Base-by-base conservation (phyloP, 345 rosid genomes). In the Ailanthus altissimus region DNA sequence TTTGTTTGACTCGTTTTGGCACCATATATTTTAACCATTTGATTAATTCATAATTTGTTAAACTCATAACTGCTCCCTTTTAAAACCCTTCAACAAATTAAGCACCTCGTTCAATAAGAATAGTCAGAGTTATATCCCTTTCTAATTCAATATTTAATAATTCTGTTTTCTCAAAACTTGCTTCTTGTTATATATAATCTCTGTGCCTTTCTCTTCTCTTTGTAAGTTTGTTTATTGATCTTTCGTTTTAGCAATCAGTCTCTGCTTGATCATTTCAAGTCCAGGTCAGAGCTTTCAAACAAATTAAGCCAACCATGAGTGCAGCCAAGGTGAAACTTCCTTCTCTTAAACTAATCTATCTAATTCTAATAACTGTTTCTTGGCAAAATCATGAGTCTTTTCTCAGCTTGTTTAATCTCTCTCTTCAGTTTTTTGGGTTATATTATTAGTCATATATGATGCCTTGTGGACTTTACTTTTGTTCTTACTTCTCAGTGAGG, bases 321-420 rank as follows among this genome's bases (percentile, higher is more conserved):
- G 63, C 77, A 81, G 76, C 79, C 83, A 84, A 79, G 79, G 87
- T 84, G 67, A 76, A 64, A 38, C 57, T 75, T 66, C 64, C 73
- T 50, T 74, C 80, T 50, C 70, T 60, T 60, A 76, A 13, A 50
- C 25, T 75, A 69, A 14, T 36, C 38, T 45, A 32, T 20, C 38
- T 25, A 36, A 45, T 67, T 43, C 18, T 15, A 26, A 58, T 45
- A n/a, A 15, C 13, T 47, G 57, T 58, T 77, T 73, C 70, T 42
- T 61, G 21, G 45, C 21, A 73, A 60, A 43, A 36, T 7, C 66
- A 32, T 6, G 36, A 23, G n/a, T 36, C 40, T 49, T 13, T 25
- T 64, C 60, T 65, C 12, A 7, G 28, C 11, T 57, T n/a, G n/a
- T n/a, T n/a, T n/a, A n/a, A 32, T n/a, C 49, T 50, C 2, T 15